A percentile compares a stretch with the other conserved stretches of the same genome.
These are phyloP conservation scores for Penicillium salamii DNA, from an alignment of 495 filamentous ascomycete genomes.

Conservation along the genomic window DNA sequence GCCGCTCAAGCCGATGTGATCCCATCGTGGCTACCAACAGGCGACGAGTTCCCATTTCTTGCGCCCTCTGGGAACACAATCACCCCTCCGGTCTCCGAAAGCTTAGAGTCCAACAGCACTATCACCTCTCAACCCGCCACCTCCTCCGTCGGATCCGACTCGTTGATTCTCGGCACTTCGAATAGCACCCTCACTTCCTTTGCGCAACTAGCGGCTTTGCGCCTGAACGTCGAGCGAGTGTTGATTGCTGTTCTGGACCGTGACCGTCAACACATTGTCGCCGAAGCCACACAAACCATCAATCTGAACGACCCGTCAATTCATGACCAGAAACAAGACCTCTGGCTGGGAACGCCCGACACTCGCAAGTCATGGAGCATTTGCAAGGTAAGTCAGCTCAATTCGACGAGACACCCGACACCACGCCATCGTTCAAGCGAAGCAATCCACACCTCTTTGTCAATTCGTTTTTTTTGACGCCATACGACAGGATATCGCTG, in stretches of 20 bases:
- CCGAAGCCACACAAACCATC: constrained; percentile 49
- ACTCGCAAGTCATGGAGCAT: constrained; percentile 42
- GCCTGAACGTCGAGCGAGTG: constrained; percentile 40
- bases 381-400: constrained; percentile 37
- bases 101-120: constrained; percentile 8
- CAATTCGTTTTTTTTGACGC: too few relatives aligned
- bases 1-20: constrained; percentile 9
- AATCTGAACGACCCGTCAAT: constrained; percentile 32
- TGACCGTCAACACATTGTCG: constrained; percentile 50
- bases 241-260: constrained; percentile 51
- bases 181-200: constrained; percentile 55
- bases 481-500: constrained; percentile 27
- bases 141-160: constrained; percentile 15
- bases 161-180: constrained; percentile 20
- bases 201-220: constrained; percentile 44
- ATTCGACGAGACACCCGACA: neutral
- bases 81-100: constrained; percentile 10
- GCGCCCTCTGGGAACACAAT: constrained; percentile 1
- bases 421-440: neutral
- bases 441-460: too few relatives aligned
- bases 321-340: constrained; percentile 27
- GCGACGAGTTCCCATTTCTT: constrained; percentile 10
- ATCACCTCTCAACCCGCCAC: constrained; percentile 13
- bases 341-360: constrained; percentile 28
- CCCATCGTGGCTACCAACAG: constrained; percentile 17